A percentile compares a stretch with the other conserved stretches of the same genome.
Evolutionary conservation across 352 stramenopile species (phyloP).

Genomic region (Pythium pyrilobum): DNA sequence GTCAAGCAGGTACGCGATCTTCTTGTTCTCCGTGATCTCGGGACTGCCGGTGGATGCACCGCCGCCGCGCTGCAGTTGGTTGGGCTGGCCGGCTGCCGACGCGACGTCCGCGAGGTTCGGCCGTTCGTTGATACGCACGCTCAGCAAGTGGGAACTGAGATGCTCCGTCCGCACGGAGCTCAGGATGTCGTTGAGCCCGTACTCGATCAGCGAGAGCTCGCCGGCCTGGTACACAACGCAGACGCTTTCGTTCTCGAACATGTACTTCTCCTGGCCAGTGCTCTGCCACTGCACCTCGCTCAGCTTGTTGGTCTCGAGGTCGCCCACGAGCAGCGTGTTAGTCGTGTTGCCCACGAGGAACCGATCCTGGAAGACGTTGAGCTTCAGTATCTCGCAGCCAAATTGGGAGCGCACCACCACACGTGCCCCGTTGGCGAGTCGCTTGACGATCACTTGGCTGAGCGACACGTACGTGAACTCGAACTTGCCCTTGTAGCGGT

Average conservation of each 20-base stretch:
- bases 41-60: not conserved
- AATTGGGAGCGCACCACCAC: constrained; percentile 89
- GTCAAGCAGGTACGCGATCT: constrained; percentile 93
- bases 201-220: constrained; percentile 92
- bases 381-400: constrained; percentile 90
- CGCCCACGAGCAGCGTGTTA: constrained; percentile 89
- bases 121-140: constrained; percentile 91
- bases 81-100: constrained; percentile 14
- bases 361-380: constrained; percentile 94
- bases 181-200: constrained; percentile 91
- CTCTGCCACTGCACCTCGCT: constrained; percentile 91
- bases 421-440: constrained; percentile 72
- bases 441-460: constrained; percentile 93
- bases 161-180: constrained; percentile 90
- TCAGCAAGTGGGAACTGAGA: constrained; percentile 89
- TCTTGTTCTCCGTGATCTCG: constrained; percentile 84
- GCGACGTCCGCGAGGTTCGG: constrained; percentile 34
- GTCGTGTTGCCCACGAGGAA: constrained; percentile 90
- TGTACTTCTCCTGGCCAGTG: constrained; percentile 90
- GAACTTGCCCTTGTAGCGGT: constrained; percentile 92
- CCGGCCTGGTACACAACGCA: constrained; percentile 91
- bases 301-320: constrained; percentile 89
- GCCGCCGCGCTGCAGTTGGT: constrained; percentile 19
- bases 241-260: constrained; percentile 91
- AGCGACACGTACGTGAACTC: constrained; percentile 95